These are phyloP conservation scores for Aureobasidium sp. DNA, from an alignment of 2,329 filamentous ascomycete genomes.

Conservation along the genomic window DNA sequence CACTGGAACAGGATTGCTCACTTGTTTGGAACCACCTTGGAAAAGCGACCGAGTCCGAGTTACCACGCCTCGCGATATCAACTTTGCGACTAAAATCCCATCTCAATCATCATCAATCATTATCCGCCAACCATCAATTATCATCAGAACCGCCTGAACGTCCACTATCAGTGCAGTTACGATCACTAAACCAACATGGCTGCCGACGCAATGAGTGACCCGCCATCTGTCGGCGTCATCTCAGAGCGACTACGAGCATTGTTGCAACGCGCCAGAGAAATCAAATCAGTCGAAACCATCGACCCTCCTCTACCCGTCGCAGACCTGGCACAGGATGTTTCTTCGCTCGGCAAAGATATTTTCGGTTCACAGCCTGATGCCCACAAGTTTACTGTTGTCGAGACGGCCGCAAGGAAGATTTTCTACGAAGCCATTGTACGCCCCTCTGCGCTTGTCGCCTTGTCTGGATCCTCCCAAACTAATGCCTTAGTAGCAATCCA, in stretches of 20 bases:
- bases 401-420: constrained; percentile 71
- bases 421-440: constrained; percentile 74
- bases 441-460: constrained; percentile 19
- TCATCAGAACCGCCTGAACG: background rate
- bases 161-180: background rate
- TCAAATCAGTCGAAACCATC: constrained; percentile 33
- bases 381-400: constrained; percentile 54
- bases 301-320: constrained; percentile 36
- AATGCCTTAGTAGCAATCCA: constrained; percentile 51
- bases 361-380: constrained; percentile 19
- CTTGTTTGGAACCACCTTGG: background rate
- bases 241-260: constrained; percentile 29
- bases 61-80: background rate
- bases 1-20: background rate
- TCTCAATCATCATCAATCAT: background rate
- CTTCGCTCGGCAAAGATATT: constrained; percentile 21
- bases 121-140: background rate
- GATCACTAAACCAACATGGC: constrained; percentile 6
- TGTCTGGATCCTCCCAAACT: constrained; percentile 15
- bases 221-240: constrained; percentile 22
- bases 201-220: constrained; percentile 19
- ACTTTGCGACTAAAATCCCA: background rate
- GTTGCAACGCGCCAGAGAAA: constrained; percentile 30
- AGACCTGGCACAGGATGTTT: constrained; percentile 26
- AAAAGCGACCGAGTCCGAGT: background rate